Percentiles rank a stretch among this genome's conserved stretches.
Evolutionary conservation across 2,329 filamentous ascomycete species (phyloP).

Genomic region (Xylaria sp.): DNA sequence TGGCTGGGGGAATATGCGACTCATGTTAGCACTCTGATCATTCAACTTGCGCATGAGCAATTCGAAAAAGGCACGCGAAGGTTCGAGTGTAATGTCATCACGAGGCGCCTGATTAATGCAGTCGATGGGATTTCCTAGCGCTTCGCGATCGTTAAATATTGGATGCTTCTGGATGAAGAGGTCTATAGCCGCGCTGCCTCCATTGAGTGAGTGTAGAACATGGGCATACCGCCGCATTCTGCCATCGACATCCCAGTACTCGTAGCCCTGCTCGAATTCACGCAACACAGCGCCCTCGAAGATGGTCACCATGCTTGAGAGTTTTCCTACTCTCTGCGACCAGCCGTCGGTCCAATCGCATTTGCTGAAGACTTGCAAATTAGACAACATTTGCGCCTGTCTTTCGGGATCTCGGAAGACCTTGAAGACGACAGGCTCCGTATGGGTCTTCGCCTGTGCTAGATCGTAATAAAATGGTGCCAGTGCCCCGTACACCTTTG

Average conservation of each 20-base stretch:
- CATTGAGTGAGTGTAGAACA: slow-evolving; percentile 82
- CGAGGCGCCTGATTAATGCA: slow-evolving; percentile 73
- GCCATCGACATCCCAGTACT: slow-evolving; percentile 85
- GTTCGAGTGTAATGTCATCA: slow-evolving; percentile 76
- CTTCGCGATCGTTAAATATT: slow-evolving; percentile 74
- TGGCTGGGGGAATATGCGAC: slow-evolving; percentile 78
- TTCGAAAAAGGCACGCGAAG: slow-evolving; percentile 82
- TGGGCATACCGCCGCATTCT: slow-evolving; percentile 88
- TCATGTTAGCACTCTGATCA: slow-evolving; percentile 80
- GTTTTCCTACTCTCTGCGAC: slow-evolving; percentile 70
- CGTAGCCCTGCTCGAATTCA: slow-evolving; percentile 93
- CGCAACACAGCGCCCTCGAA: slow-evolving; percentile 90
- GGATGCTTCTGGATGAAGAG: slow-evolving; percentile 89
- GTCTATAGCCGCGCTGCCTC: slow-evolving; percentile 77
- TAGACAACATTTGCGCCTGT: slow-evolving; percentile 87
- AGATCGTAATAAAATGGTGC: slow-evolving; percentile 90
- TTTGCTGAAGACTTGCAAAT: slow-evolving; percentile 77
- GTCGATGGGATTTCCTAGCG: slow-evolving; percentile 76
- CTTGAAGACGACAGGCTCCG: slow-evolving; percentile 83
- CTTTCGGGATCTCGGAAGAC: slow-evolving; percentile 87
- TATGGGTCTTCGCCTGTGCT: slow-evolving; percentile 70
- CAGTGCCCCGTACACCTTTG: slow-evolving; percentile 85
- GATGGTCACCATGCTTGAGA: slow-evolving; percentile 75
- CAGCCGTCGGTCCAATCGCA: slow-evolving; percentile 83
- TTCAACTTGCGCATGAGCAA: slow-evolving; percentile 76